Evolutionary conservation across 2,329 filamentous ascomycete species (phyloP), one percentile per base, ranked within the genome.

Genomic region (Anthostomella pinea): DNA sequence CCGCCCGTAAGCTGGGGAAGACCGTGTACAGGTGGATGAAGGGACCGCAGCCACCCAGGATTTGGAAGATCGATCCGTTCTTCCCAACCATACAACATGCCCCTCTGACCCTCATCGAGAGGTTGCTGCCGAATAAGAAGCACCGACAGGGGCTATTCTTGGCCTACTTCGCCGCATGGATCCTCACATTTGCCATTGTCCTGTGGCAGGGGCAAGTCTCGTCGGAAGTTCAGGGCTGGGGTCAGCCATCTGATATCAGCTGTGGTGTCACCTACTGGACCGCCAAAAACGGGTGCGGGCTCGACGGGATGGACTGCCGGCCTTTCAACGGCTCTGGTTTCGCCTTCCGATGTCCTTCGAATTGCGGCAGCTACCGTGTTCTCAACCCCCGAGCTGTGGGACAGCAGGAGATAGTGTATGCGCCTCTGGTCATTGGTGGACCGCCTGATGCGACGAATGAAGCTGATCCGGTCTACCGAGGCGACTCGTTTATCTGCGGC

Each of bases 401-500:
- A 21, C 75, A 79, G 46, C 72, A 82, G 49, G 77, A 83, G 47
- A 66, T 86, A 33, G 67, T 75, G 29, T 87, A 87, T 55, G 65
- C 63, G 16, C 67, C 79, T 1, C 58, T 87, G n/a, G 74, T 88
- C 2, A 69, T 88, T 17, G 84, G 84, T n/a, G 83, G 83, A 0
- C 77, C 78, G 0, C 61, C 68, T 5, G 62, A 64, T 31, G 64
- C 71, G 18, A 50, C 54, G 5, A 60, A 56, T 19, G 57, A 64
- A 13, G 53, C 59, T 3, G 45, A 61, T 20, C 74, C 83, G 0
- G 69, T 85, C 15, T 97, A 97, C 60, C 84, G 93, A 13, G 88
- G 85, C 8, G 89, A 95, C 62, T 94, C 87, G 10, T 94, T 87
- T 64, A 83, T 95, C 36, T 95, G 89, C 57, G 83, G 81, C 40